Evolutionary conservation across 257 asterid species (phyloP).

Genomic region (Nicotiana benthamiana): DNA sequence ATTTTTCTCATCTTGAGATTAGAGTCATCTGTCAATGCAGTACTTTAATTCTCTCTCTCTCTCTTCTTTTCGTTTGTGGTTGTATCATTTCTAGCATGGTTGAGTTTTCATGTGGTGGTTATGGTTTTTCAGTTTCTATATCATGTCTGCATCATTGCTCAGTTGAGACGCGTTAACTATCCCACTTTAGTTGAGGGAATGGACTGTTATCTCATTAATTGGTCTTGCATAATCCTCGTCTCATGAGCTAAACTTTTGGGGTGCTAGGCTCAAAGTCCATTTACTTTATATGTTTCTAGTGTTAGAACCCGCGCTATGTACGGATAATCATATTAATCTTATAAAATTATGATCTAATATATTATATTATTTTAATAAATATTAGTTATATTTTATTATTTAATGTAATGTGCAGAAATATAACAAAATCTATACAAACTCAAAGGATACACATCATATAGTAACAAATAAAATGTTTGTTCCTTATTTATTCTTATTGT

Average conservation of each 20-base stretch:
- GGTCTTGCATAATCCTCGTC: background rate
- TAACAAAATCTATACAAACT: too few relatives aligned
- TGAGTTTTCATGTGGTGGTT: background rate
- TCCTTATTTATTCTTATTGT: too few relatives aligned
- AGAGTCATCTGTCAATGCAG: background rate
- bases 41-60: background rate
- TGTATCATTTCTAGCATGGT: background rate
- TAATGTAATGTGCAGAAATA: too few relatives aligned
- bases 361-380: too few relatives aligned
- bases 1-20: background rate
- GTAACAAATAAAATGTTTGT: too few relatives aligned
- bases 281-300: too few relatives aligned
- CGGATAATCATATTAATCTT: too few relatives aligned
- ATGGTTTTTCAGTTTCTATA: background rate
- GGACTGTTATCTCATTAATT: background rate
- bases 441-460: too few relatives aligned
- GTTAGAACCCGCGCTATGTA: too few relatives aligned
- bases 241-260: background rate
- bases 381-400: too few relatives aligned
- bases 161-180: background rate
- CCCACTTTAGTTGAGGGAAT: background rate
- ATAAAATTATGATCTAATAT: too few relatives aligned
- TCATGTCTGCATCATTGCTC: background rate
- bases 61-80: background rate
- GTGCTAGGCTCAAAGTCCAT: background rate